Base-by-base conservation (phyloP, 2,329 filamentous ascomycete species). In the Fusarium newnesense region DNA sequence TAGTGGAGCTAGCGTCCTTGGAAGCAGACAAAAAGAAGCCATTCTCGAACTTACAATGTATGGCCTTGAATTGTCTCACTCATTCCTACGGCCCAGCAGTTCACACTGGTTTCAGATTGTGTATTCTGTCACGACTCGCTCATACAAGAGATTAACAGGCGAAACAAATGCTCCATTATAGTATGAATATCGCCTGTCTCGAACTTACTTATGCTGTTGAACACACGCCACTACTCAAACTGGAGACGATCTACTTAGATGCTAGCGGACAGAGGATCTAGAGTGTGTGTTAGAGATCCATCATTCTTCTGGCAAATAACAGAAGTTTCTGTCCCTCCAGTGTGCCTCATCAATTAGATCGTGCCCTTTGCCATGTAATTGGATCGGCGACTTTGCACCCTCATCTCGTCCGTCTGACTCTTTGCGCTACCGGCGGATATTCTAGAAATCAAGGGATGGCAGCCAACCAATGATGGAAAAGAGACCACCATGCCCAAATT, bases 351-450 rank as follows among this genome's bases (percentile, higher is more conserved):
- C 56, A 69, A 66, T 66, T 56, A 46, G 56, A 75, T 64, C 62
- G 62, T 54, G 46, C 40, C 63, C 62, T 61, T 75, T 70, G 44
- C 61, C 26, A 61, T 71, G 47, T 61, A 39, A 69, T 60, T 72
- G 60, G 66, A 67, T 73, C 60, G 56, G 62, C 70, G 68, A 59
- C 44, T 65, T 53, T 64, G 26, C 59, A 40, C 60, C 66, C 46
- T 75, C 72, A 72, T 69, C 72, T 78, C 72, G 58, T 77, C 67
- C 72, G 58, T 77, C 67, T 61, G 58, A 68, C 60, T 47, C 49
- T 69, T 61, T 75, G 79, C 79, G 79, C 78, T 78, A 80, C 78
- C 71, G 77, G 79, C 79, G 79, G 79, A 76, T 81, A 74, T 80
- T 73, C 78, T 77, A 80, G 77, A 80, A 80, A 79, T 79, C 73